Evolutionary conservation across 805 yeast genomes (phyloP), one percentile per base, ranked within the genome.

Genomic region (Zygoascus bituminiphila): DNA sequence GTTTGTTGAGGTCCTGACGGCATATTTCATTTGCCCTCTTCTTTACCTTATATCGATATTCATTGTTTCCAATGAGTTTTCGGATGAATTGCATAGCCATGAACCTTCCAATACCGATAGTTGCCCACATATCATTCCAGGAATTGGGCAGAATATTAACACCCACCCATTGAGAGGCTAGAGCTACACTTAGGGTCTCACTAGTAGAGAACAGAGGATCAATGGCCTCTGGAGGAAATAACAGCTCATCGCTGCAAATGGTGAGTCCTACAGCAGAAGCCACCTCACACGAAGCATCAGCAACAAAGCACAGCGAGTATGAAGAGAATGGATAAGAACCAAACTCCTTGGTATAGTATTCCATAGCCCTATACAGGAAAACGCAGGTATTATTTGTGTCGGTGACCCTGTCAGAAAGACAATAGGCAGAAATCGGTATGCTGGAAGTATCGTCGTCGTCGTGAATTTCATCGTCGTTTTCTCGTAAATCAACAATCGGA

Each of bases 91-190:
- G 83, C 23, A 77, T 69, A 0, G 91, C 76, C 95, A 93, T 91
- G 62, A 74, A 91, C 31, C 79, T 76, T 0, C 95, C 76, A 51
- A 93, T 79, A 2, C 98, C 98, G 24, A 84, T 67, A 1, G 89
- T 83, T 54, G 91, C 77, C 98, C 99, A 93, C 5, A 86, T 55
- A 63, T 93, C 96, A 56, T 84, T 79, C 61, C 81, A 76, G 0
- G 81, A 75, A 47, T 75, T 75, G 0, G 98, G 96, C 2, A 88
- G 82, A 17, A 93, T 87, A 62, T 86, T 87, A 31, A 93, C 82
- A 15, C 97, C 96, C 0, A 94, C 78, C 95, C 97, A 93, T 63
- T 93, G 98, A 4, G 79, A 76, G 0, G 98, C 84, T 19, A 93
- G 64, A 0, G 86, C 81, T 48, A 79, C 76, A 0, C 91, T 73